These are phyloP conservation scores for Rhododendron mucronatum DNA, from an alignment of 148 eudicot genomes.

Conservation along the genomic window DNA sequence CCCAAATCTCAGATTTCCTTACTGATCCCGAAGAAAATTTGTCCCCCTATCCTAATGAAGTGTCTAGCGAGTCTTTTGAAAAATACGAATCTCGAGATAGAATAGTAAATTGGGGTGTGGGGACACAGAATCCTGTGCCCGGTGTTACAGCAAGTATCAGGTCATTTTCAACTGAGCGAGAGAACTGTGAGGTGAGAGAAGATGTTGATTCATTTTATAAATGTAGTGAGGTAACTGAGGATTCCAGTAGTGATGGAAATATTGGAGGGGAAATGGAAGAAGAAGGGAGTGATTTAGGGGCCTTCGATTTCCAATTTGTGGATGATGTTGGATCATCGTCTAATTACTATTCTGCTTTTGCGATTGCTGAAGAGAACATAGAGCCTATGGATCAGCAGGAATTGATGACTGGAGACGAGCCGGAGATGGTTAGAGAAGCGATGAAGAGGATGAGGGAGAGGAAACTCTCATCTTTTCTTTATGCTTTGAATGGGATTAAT, in stretches of 20 bases:
- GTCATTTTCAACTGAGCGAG: slow-evolving; percentile 9
- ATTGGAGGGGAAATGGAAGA: slow-evolving; percentile 16
- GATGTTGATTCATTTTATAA: background rate
- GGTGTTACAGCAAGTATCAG: background rate
- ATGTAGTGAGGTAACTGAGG: background rate
- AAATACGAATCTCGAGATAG: background rate
- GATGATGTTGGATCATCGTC: slow-evolving; percentile 28
- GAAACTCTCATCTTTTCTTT: slow-evolving; percentile 36
- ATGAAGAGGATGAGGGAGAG: slow-evolving; percentile 48
- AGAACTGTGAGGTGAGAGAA: background rate
- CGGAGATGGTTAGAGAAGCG: slow-evolving; percentile 27
- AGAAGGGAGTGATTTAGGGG: slow-evolving; percentile 6
- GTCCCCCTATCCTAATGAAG: background rate
- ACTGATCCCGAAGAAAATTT: slow-evolving; percentile 21
- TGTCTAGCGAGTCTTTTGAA: background rate
- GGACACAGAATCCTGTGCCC: background rate
- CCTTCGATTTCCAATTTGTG: slow-evolving; percentile 26
- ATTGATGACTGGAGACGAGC: slow-evolving; percentile 18
- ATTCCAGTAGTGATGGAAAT: slow-evolving; percentile 12
- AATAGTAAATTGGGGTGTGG: background rate
- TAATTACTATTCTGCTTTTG: slow-evolving; percentile 26
- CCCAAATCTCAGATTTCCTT: slow-evolving; percentile 38
- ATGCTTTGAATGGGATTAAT: slow-evolving; percentile 40
- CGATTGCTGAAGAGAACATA: slow-evolving; percentile 29
- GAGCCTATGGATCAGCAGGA: slow-evolving; percentile 15